A percentile compares a stretch with the other conserved stretches of the same genome.
Conservation (phyloP, 1,284 basidiomycete genomes). For the Malassezia furfur region DNA sequence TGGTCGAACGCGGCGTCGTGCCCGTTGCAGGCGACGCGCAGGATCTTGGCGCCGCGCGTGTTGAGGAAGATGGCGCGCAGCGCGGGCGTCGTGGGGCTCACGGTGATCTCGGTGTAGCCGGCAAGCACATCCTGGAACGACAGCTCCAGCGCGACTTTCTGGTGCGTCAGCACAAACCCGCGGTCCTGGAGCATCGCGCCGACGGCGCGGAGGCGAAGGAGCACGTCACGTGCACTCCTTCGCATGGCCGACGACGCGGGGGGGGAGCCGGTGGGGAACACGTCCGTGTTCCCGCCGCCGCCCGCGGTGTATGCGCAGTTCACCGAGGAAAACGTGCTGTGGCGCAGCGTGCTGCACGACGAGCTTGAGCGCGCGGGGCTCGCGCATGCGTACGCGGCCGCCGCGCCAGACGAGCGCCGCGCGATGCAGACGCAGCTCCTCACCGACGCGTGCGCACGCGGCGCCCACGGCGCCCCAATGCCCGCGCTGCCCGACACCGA, state of each 20-base stretch:
- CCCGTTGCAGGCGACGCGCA: slow-evolving; percentile 58
- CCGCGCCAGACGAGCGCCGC: background rate
- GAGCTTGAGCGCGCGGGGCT: background rate
- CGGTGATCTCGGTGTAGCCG: slow-evolving; percentile 73
- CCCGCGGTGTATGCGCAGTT: slow-evolving; percentile 30
- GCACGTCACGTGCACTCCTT: background rate
- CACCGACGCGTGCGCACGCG: background rate
- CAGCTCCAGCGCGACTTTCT: slow-evolving; percentile 80
- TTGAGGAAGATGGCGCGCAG: slow-evolving; percentile 73
- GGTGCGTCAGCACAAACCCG: slow-evolving; percentile 55
- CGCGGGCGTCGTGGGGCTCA: slow-evolving; percentile 66
- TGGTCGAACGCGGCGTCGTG: slow-evolving; percentile 61
- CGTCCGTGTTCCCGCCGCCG: slow-evolving; percentile 37
- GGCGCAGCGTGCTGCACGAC: slow-evolving; percentile 21
- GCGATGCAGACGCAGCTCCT: background rate
- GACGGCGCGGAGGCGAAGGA: background rate
- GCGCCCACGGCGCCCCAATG: background rate
- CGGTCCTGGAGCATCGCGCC: slow-evolving; percentile 18
- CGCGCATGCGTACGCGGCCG: background rate
- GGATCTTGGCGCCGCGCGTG: slow-evolving; percentile 71
- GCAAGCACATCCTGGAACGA: slow-evolving; percentile 59
- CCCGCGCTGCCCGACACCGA: slow-evolving; percentile 26
- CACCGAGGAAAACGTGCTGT: slow-evolving; percentile 27
- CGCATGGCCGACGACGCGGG: slow-evolving; percentile 5
- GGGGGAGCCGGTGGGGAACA: slow-evolving; percentile 18